A percentile compares a stretch with the other conserved stretches of the same genome.
Evolutionary conservation across 768 basidiomycete genomes (phyloP).

Genomic region (Phlebiopsis gigantea): DNA sequence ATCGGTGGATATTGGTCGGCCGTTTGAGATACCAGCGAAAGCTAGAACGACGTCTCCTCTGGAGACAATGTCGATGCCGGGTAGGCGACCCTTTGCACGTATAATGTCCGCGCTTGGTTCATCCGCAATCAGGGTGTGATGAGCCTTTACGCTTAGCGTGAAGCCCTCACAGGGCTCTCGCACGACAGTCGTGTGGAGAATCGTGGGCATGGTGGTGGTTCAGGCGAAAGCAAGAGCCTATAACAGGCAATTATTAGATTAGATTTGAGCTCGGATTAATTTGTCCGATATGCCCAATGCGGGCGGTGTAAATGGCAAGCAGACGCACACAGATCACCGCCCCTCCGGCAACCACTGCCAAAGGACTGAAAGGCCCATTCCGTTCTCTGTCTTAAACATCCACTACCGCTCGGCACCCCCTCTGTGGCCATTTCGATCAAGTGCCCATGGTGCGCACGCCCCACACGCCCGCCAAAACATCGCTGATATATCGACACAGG

Average conservation of each 20-base stretch:
- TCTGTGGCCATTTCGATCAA: constrained; percentile 4
- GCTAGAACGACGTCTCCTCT: constrained; percentile 46
- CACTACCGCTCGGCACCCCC: constrained; percentile 1
- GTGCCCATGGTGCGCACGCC: constrained; percentile 20
- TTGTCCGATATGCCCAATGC: constrained; percentile 7
- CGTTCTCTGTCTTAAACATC: constrained; percentile 10
- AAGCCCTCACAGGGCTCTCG: constrained; percentile 40
- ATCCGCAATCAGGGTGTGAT: constrained; percentile 36
- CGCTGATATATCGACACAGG: constrained; percentile 20
- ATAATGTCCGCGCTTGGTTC: constrained; percentile 24
- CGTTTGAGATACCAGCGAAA: constrained; percentile 50
- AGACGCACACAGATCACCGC: constrained; percentile 24
- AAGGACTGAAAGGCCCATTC: neutral
- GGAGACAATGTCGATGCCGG: constrained; percentile 44
- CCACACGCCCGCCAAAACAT: neutral
- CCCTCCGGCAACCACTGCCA: constrained; percentile 11
- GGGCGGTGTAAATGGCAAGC: constrained; percentile 20
- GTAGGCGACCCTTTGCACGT: constrained; percentile 30
- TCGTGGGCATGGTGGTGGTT: constrained; percentile 17
- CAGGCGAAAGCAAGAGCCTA: neutral
- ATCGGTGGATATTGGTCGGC: constrained; percentile 31
- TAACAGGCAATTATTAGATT: neutral
- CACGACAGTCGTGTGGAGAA: constrained; percentile 26
- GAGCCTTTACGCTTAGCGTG: constrained; percentile 40
- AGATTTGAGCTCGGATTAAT: neutral